A percentile compares a stretch with the other conserved stretches of the same genome.
Conservation (phyloP, 176 grass and related monocot genomes). For the Ensete ventricosum region DNA sequence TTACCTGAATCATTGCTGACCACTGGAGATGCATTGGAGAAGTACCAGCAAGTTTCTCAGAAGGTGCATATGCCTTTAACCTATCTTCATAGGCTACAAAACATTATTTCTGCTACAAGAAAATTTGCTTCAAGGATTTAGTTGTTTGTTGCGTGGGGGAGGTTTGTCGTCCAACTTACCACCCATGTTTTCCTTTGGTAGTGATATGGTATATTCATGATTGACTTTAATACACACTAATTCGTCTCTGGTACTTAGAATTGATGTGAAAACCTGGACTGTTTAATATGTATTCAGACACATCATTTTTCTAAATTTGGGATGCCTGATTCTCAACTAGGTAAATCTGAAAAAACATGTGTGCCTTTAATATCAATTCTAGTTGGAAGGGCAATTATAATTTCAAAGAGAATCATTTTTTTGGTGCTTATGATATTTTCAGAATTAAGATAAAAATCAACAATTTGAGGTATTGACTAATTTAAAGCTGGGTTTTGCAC, state of each 20-base stretch:
- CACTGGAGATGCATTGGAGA: constrained; percentile 69
- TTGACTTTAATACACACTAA: no score
- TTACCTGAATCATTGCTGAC: constrained; percentile 50
- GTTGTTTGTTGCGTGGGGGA: background rate
- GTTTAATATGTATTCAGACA: no score
- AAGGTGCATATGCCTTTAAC: constrained; percentile 42
- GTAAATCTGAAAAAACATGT: background rate
- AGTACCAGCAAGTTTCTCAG: constrained; percentile 66
- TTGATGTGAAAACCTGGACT: no score
- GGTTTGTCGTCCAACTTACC: background rate
- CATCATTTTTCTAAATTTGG: no score
- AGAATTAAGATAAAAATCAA: background rate
- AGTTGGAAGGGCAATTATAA: background rate
- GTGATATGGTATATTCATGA: background rate
- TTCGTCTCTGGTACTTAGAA: no score
- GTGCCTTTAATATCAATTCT: background rate
- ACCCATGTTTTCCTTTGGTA: background rate
- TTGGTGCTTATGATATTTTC: background rate
- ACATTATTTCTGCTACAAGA: background rate
- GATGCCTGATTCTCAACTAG: no score
- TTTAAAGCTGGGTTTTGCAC: no score
- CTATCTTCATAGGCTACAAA: background rate
- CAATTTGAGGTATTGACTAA: no score
- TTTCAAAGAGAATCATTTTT: background rate
- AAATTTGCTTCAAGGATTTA: background rate